phyloP scores from a whole-genome alignment of 805 yeast species.

The Yarrowia deformans region DNA sequence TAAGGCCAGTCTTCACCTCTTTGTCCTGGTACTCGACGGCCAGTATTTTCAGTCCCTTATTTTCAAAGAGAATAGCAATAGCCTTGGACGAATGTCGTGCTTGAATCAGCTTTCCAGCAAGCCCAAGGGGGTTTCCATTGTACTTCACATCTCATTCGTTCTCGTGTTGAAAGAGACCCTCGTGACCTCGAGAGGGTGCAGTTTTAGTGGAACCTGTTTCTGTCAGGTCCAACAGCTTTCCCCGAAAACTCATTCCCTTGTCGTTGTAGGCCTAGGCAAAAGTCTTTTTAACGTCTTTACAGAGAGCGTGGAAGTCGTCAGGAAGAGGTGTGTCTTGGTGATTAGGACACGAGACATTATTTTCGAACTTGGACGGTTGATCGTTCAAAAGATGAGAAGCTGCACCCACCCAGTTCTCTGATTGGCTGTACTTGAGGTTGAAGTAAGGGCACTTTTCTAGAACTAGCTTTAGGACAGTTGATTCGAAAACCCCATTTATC shows the following conservation, averaged over 20 bases:
- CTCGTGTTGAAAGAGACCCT: not conserved
- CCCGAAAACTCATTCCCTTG: not conserved
- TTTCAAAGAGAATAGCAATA: not conserved
- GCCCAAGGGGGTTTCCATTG: not conserved
- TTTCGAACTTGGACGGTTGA: not conserved
- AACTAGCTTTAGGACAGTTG: not conserved
- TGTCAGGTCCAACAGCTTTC: not conserved
- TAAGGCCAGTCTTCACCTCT: not conserved
- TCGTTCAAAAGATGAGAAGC: not conserved
- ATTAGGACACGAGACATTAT: not conserved
- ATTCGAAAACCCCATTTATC: not conserved
- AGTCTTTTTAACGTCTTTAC: not conserved
- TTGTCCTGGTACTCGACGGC: not conserved
- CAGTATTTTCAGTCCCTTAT: not conserved
- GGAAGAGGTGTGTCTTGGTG: not conserved
- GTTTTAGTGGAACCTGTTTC: not conserved
- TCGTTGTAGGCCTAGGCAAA: not conserved
- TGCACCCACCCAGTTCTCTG: not conserved
- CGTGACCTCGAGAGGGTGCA: not conserved
- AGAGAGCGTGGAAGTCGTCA: not conserved
- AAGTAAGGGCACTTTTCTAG: not conserved
- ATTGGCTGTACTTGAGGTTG: not conserved
- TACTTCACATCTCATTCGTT: not conserved
- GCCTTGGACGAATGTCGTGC: not conserved
- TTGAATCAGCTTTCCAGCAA: not conserved